These are phyloP conservation scores for Aspergillus funiculosus DNA, from an alignment of 495 filamentous ascomycete genomes.

Conservation along the genomic window DNA sequence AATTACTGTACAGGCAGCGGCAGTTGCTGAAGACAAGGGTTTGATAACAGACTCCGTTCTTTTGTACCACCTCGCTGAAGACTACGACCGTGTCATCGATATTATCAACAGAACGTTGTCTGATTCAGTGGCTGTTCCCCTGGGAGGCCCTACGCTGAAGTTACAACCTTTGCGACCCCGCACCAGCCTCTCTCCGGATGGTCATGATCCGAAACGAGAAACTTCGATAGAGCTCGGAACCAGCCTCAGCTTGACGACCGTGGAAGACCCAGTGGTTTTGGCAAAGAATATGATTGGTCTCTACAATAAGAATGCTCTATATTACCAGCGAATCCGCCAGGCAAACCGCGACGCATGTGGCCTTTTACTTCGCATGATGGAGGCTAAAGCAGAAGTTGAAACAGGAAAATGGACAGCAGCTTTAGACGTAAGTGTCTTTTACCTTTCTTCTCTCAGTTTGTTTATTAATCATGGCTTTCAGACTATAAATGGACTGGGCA, in stretches of 20 bases:
- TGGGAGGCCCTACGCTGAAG: conserved; percentile 68
- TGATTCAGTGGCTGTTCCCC: conserved; percentile 73
- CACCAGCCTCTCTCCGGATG: conserved; percentile 24
- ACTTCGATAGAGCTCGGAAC: conserved; percentile 35
- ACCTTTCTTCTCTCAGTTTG: conserved; percentile 2
- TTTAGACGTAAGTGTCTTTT: conserved; percentile 63
- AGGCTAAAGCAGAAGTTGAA: conserved; percentile 68
- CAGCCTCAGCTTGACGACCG: conserved; percentile 74
- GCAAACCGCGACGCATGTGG: conserved; percentile 64
- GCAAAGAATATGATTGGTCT: conserved; percentile 73
- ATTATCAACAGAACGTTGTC: conserved; percentile 89
- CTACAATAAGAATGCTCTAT: conserved; percentile 71
- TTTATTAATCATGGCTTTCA: conserved; percentile 28
- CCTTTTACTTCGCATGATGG: conserved; percentile 69
- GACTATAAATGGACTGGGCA: conserved; percentile 64
- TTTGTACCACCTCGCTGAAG: conserved; percentile 86
- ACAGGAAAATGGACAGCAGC: conserved; percentile 66
- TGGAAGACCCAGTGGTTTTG: conserved; percentile 78
- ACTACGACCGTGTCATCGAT: conserved; percentile 84
- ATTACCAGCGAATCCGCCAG: conserved; percentile 59
- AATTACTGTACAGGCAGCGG: conserved; percentile 85
- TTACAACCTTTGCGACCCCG: conserved; percentile 72
- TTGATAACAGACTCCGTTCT: conserved; percentile 88
- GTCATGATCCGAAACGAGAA: conserved; percentile 14
- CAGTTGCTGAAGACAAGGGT: conserved; percentile 88